Conservation (phyloP, 2,329 filamentous ascomycete species). For the Pseudogymnoascus pannorum region DNA sequence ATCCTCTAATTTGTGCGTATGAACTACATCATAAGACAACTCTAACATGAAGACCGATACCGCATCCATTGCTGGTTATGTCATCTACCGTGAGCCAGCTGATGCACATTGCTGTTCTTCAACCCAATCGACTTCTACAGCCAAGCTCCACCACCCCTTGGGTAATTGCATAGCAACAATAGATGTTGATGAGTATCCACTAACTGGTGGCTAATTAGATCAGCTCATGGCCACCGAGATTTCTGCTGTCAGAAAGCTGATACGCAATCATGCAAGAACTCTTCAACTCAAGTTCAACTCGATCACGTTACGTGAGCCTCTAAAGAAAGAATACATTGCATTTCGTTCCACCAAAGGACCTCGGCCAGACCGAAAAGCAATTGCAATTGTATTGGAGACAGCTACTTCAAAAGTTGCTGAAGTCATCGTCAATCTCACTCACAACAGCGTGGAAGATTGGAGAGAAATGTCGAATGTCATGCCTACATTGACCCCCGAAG, state of each 20-base stretch:
- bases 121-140: not conserved
- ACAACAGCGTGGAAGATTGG: constrained; percentile 35
- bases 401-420: constrained; percentile 37
- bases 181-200: not conserved
- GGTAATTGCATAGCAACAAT: constrained; percentile 8
- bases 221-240: constrained; percentile 50
- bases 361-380: constrained; percentile 42
- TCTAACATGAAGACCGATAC: constrained; percentile 28
- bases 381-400: constrained; percentile 41
- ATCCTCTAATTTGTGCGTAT: not conserved
- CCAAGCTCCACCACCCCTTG: not conserved
- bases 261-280: constrained; percentile 44
- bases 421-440: constrained; percentile 43
- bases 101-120: constrained; percentile 7
- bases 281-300: constrained; percentile 57
- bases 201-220: constrained; percentile 30
- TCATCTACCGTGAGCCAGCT: constrained; percentile 34
- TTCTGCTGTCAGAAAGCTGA: constrained; percentile 40
- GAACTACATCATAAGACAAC: constrained; percentile 13
- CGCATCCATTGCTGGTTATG: constrained; percentile 38
- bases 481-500: constrained; percentile 68
- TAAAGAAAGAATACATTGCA: constrained; percentile 47
- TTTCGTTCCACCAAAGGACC: constrained; percentile 45
- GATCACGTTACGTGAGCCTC: constrained; percentile 46
- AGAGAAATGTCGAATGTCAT: constrained; percentile 42